phyloP scores from a whole-genome alignment of 805 yeast species.

The Metschnikowia similis region DNA sequence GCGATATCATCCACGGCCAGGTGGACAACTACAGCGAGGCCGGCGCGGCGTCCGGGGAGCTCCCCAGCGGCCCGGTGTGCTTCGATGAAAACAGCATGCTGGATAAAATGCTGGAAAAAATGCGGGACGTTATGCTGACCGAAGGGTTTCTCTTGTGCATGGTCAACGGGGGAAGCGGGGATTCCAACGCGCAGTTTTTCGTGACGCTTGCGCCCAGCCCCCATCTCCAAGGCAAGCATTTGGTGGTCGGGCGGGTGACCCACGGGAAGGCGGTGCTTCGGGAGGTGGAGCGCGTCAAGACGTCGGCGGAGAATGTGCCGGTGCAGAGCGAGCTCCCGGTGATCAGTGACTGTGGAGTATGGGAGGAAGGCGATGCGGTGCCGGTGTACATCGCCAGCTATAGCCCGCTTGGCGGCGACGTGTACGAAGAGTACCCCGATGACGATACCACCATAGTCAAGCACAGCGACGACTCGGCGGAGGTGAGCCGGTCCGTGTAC shows the following conservation, averaged over 20 bases:
- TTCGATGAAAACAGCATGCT: constrained; percentile 54
- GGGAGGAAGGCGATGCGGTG: constrained; percentile 48
- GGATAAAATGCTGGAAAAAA: constrained; percentile 29
- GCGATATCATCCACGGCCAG: constrained; percentile 49
- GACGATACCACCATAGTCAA: constrained; percentile 59
- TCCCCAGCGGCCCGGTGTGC: constrained; percentile 27
- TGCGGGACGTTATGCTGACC: constrained; percentile 36
- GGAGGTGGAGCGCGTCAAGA: constrained; percentile 50
- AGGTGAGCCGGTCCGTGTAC: constrained; percentile 41
- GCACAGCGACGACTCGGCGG: constrained; percentile 34
- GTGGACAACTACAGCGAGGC: constrained; percentile 21
- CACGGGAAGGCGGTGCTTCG: constrained; percentile 68
- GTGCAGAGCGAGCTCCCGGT: constrained; percentile 38
- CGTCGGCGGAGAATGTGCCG: constrained; percentile 41
- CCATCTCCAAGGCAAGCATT: constrained; percentile 71
- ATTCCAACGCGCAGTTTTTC: constrained; percentile 65
- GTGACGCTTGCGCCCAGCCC: constrained; percentile 66
- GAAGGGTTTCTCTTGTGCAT: constrained; percentile 53
- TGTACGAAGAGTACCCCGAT: constrained; percentile 73
- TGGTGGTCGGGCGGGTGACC: constrained; percentile 70
- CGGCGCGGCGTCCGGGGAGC: constrained; percentile 33
- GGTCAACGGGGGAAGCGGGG: constrained; percentile 53
- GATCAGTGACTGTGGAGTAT: constrained; percentile 58
- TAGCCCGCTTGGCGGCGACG: constrained; percentile 60
- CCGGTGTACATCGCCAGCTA: constrained; percentile 65